Percentiles rank a stretch among this genome's conserved stretches.
Evolutionary conservation across 2,329 filamentous ascomycete species (phyloP).

Genomic region (Ascocoryne sarcoides): DNA sequence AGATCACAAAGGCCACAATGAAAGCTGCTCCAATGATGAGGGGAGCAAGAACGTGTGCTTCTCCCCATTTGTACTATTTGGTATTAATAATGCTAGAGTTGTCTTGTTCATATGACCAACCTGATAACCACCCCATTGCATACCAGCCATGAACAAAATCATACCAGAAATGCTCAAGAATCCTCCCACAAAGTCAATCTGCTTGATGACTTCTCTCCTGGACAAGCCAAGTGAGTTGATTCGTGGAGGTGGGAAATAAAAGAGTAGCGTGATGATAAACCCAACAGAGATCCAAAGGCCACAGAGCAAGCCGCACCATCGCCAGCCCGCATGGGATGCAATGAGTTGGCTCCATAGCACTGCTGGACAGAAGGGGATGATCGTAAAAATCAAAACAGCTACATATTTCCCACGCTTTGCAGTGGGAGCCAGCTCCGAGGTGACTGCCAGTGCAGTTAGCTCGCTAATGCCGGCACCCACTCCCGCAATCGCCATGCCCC

Average conservation of each 20-base stretch:
- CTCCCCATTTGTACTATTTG: slow-evolving; percentile 45
- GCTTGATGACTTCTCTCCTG: slow-evolving; percentile 31
- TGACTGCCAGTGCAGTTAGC: slow-evolving; percentile 58
- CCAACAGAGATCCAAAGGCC: slow-evolving; percentile 43
- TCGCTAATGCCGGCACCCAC: slow-evolving; percentile 60
- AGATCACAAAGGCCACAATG: slow-evolving; percentile 42
- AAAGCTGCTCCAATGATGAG: slow-evolving; percentile 38
- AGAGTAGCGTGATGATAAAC: slow-evolving; percentile 40
- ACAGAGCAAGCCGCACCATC: slow-evolving; percentile 45
- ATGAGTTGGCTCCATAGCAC: slow-evolving; percentile 52
- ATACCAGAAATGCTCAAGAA: slow-evolving; percentile 40
- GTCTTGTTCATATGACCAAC: slow-evolving; percentile 8
- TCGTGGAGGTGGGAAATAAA: slow-evolving; percentile 45
- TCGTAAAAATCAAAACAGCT: slow-evolving; percentile 49
- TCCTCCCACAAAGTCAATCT: slow-evolving; percentile 44
- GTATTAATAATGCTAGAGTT: slow-evolving; percentile 19
- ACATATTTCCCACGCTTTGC: slow-evolving; percentile 54
- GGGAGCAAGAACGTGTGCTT: slow-evolving; percentile 44
- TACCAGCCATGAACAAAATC: slow-evolving; percentile 41
- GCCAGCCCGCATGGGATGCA: slow-evolving; percentile 39
- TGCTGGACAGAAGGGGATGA: slow-evolving; percentile 52
- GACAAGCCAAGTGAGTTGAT: slow-evolving; percentile 33
- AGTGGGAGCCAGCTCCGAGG: slow-evolving; percentile 58
- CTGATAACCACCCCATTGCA: slow-evolving; percentile 48
- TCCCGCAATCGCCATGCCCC: slow-evolving; percentile 45